Evolutionary conservation across 192 early-diverging fungal species (phyloP).

Genomic region (Backusella tuberculispora): DNA sequence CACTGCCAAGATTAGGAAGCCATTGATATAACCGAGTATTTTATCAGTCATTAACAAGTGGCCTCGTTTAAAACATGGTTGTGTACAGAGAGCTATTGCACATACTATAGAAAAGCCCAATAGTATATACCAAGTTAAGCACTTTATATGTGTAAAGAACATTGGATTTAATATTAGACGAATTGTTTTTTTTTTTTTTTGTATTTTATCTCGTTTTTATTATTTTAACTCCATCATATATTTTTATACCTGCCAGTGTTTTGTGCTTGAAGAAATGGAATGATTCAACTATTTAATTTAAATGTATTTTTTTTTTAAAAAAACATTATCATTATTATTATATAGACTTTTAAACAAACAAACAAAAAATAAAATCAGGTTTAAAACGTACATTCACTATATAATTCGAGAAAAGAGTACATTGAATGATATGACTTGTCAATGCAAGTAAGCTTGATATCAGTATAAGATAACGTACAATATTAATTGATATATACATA

Average conservation of each 20-base stretch:
- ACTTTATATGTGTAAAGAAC: background rate
- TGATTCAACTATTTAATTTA: background rate
- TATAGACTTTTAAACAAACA: background rate
- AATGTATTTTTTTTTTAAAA: too few relatives aligned
- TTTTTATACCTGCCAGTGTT: background rate
- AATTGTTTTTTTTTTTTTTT: background rate
- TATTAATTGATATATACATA: background rate
- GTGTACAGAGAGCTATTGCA: background rate
- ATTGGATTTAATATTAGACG: too few relatives aligned
- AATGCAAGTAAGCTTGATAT: background rate
- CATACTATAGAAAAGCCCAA: background rate
- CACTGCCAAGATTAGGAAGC: background rate
- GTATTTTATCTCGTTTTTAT: background rate
- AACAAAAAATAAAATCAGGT: background rate
- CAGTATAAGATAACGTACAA: constrained; percentile 10
- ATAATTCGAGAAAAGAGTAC: background rate
- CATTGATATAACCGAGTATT: background rate
- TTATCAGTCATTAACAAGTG: background rate
- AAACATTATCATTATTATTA: background rate
- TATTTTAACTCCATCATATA: background rate
- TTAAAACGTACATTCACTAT: background rate
- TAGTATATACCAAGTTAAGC: background rate
- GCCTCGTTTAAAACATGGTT: background rate
- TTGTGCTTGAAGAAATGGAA: background rate
- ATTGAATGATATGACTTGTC: background rate